A percentile compares a stretch with the other conserved stretches of the same genome.
Evolutionary conservation across 192 early-diverging fungal species (phyloP).

Genomic region (Backusella sp.): DNA sequence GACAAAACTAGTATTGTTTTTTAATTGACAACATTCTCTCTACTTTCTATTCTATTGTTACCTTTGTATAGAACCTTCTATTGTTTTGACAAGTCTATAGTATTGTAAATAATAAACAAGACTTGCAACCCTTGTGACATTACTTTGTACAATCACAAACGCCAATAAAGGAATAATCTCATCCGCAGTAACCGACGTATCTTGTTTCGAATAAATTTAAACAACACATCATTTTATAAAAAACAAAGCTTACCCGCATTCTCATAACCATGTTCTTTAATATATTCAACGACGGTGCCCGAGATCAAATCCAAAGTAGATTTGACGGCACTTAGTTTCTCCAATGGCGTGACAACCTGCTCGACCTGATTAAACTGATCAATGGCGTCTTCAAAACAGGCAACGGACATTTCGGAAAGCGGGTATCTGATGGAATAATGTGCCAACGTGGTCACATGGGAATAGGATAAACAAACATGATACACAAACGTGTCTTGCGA

Average conservation of each 20-base stretch:
- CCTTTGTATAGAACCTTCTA: constrained; percentile 45
- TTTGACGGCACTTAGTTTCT: constrained; percentile 46
- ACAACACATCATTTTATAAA: background rate
- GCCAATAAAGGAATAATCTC: constrained; percentile 55
- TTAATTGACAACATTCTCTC: background rate
- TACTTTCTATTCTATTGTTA: background rate
- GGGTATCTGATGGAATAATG: constrained; percentile 41
- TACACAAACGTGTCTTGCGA: constrained; percentile 45
- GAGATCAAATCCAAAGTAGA: constrained; percentile 45
- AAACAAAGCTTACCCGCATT: background rate
- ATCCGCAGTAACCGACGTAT: constrained; percentile 49
- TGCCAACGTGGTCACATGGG: constrained; percentile 30
- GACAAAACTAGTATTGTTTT: constrained; percentile 39
- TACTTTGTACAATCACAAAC: constrained; percentile 46
- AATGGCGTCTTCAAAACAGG: constrained; percentile 36
- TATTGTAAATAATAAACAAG: constrained; percentile 49
- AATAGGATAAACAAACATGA: constrained; percentile 34
- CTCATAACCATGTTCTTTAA: constrained; percentile 21
- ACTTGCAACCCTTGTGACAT: constrained; percentile 42
- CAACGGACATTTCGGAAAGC: constrained; percentile 34
- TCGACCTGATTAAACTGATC: constrained; percentile 28
- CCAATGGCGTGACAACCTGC: constrained; percentile 43
- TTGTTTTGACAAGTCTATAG: constrained; percentile 44
- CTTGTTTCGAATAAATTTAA: background rate
- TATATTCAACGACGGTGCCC: constrained; percentile 39